Evolutionary conservation across 805 yeast genomes (phyloP), one percentile per base, ranked within the genome.

Genomic region (Saccharomyces paradoxus): DNA sequence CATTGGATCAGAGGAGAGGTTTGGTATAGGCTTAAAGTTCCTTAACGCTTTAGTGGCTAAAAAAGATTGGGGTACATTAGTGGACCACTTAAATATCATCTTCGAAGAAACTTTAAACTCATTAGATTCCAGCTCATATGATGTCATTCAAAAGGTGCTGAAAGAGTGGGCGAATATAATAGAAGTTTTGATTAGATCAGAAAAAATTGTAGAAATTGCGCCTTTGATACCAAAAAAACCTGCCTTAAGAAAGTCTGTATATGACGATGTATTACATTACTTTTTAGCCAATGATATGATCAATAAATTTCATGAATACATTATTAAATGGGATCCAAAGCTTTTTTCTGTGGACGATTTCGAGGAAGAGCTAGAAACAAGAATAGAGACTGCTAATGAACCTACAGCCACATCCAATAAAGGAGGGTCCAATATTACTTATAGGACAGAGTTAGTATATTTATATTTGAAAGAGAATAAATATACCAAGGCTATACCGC

Each of bases 131-230:
- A 37, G 17, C 44, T 37, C 44, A 37, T 37, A 37, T 37, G 44
- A 37, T 9, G 22, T 21, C 12, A 17, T 12, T 8, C 17, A 37
- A n/a, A 37, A 17, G 9, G 44, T 17, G 22, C 22, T 66, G 26
- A 66, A 70, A 4, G 77, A 82, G 55, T 90, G 97, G 97, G 79
- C 79, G 46, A 72, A 71, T 27, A 84, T 89, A 84, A 68, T 84
- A 3, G 67, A 70, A 57, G 76, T 74, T 13, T 86, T 83, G 58
- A 68, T 82, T 1, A 73, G 78, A 2, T 68, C 78, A 1, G 75
- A 72, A 2, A 78, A 82, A 51, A 68, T 77, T 8, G 70, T 67
- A 2, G 71, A 67, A 7, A 67, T 88, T 31, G 82, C 84, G 0
- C 71, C 74, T 0, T 67, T 74, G 1, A 64, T 94, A 3, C 98